Conservation (phyloP, 2,329 filamentous ascomycete species). For the Graphium sp. region DNA sequence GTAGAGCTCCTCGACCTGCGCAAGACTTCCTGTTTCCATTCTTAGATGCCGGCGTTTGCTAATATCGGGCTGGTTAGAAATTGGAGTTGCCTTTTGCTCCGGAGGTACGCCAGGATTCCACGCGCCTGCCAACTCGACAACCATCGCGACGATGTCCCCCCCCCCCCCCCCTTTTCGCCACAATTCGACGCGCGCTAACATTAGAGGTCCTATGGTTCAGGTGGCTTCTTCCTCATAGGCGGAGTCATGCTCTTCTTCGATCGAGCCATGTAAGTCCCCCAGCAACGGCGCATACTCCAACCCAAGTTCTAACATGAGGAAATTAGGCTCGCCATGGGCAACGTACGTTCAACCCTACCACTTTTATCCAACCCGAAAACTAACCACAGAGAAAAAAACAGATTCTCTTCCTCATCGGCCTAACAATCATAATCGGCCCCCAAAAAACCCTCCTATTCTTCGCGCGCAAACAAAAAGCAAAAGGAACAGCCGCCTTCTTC, state of each 20-base stretch:
- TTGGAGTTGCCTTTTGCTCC: conserved; percentile 94
- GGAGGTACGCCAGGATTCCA: conserved; percentile 73
- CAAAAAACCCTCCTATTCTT: conserved; percentile 91
- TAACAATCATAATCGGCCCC: conserved; percentile 88
- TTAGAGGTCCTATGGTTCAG: conserved; percentile 37
- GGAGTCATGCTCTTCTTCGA: conserved; percentile 97
- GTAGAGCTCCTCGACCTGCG: no score
- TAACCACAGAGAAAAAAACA: conserved; percentile 20
- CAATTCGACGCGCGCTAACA: neutral
- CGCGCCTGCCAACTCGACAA: no score
- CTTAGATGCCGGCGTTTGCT: conserved; percentile 4
- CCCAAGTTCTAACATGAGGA: no score
- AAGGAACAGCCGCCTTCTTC: conserved; percentile 80
- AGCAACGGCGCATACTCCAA: no score
- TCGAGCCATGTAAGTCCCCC: conserved; percentile 60
- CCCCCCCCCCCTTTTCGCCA: neutral
- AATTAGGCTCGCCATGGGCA: conserved; percentile 93
- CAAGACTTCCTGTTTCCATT: no score
- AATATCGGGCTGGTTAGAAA: conserved; percentile 40
- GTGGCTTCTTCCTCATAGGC: conserved; percentile 85
- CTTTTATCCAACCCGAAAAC: conserved; percentile 4
- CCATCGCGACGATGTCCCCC: conserved; percentile 1
- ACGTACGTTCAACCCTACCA: conserved; percentile 36
- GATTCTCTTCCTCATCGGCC: conserved; percentile 95
- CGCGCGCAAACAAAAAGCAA: conserved; percentile 79